phyloP scores from a whole-genome alignment of 1,139 yeast genomes.

The Hansenula sp. region DNA sequence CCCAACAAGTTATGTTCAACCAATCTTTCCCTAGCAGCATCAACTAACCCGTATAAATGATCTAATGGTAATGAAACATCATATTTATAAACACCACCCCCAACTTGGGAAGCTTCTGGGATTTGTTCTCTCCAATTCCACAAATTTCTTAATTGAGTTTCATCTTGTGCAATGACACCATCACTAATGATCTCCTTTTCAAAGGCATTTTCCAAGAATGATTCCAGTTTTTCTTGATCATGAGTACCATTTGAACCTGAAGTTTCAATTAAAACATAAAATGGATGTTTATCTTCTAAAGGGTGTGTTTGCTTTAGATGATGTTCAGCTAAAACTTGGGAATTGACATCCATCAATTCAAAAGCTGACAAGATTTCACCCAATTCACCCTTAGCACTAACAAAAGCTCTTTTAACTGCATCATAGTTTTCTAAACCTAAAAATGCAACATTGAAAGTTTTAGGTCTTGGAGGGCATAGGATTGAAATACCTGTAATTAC shows the following conservation, averaged over 20 bases:
- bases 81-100: constrained; percentile 95
- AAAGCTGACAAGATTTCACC: constrained; percentile 89
- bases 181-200: constrained; percentile 80
- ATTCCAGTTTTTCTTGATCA: constrained; percentile 73
- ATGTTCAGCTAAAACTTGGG: constrained; percentile 61
- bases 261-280: constrained; percentile 88
- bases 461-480: constrained; percentile 89
- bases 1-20: constrained; percentile 57
- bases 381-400: constrained; percentile 72
- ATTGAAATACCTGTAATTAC: constrained; percentile 87
- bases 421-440: constrained; percentile 81
- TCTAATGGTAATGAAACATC: constrained; percentile 88
- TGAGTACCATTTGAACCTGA: constrained; percentile 89
- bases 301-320: constrained; percentile 67
- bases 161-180: constrained; percentile 96
- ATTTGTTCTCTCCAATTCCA: constrained; percentile 97
- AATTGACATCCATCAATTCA: constrained; percentile 86
- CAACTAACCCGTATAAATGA: constrained; percentile 76
- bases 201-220: constrained; percentile 79
- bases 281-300: constrained; percentile 76
- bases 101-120: constrained; percentile 81
- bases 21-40: constrained; percentile 61
- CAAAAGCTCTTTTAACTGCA: constrained; percentile 77
- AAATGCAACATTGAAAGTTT: constrained; percentile 83
- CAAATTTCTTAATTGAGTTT: constrained; percentile 72